These are phyloP conservation scores for Lactifluus subvellereus DNA, from an alignment of 768 basidiomycete species.

Conservation along the genomic window DNA sequence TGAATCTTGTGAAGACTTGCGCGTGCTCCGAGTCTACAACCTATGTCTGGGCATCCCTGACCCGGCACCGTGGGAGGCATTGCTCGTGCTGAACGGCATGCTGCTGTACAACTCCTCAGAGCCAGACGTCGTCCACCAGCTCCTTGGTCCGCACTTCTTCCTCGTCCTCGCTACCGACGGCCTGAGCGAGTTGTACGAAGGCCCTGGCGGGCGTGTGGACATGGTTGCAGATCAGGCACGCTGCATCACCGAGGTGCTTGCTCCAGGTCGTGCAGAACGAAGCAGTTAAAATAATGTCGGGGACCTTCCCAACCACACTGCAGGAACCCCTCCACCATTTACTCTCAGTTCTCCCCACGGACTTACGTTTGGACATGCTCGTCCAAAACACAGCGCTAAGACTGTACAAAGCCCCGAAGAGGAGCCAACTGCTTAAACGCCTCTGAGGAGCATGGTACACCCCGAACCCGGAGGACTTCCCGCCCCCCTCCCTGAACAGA, in stretches of 20 bases:
- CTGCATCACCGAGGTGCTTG: constrained; percentile 31
- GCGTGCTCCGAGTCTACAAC: constrained; percentile 34
- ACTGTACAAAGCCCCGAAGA: no score
- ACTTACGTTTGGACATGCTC: no score
- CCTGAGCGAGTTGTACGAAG: constrained; percentile 39
- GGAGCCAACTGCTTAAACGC: no score
- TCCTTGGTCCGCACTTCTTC: constrained; percentile 28
- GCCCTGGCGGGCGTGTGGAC: constrained; percentile 27
- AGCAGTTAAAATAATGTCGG: no score
- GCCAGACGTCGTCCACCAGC: constrained; percentile 38
- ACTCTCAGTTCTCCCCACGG: no score
- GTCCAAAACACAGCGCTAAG: no score
- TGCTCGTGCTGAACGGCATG: constrained; percentile 35
- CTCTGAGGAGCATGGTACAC: no score
- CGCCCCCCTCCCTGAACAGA: background rate
- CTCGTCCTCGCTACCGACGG: constrained; percentile 45
- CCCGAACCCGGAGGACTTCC: no score
- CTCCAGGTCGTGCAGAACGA: no score
- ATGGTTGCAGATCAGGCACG: constrained; percentile 35
- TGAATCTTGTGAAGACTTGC: no score
- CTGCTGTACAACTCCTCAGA: constrained; percentile 43
- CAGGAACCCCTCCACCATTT: no score
- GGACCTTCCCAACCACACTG: no score
- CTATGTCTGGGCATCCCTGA: constrained; percentile 34
- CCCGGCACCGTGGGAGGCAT: constrained; percentile 26